Evolutionary conservation across 805 yeast genomes (phyloP), one percentile per base, ranked within the genome.

Genomic region (Saccharomycopsis synnaedendra): DNA sequence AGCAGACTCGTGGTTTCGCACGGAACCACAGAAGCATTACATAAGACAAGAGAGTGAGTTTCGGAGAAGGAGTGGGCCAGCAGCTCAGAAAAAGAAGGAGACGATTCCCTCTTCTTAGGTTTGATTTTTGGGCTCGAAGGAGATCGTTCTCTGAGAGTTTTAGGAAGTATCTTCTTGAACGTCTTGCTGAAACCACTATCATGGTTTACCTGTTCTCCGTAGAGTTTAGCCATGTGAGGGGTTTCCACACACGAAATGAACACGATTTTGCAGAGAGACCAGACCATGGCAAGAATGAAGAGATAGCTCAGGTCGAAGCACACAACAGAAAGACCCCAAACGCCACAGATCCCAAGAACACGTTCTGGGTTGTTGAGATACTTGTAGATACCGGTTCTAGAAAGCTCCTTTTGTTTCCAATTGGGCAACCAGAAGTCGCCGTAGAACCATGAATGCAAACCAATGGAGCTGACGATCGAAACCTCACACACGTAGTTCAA

Each of bases 381-480:
- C 55, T 90, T 75, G 60, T 85, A 85, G 38, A 85, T 84, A 44
- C 95, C 95, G 34, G 85, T 82, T 53, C 81, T 81, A 0, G 89
- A 78, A 55, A 85, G 68, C 54, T 69, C 68, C 48, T 68, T 69
- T 29, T 67, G 68, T 27, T 71, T 64, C 19, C 73, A 66, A 45
- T 70, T 74, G 36, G 83, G 77, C 49, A 82, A 65, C 63, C 84
- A 85, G 63, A 85, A 85, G 61, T 85, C 95, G 49, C 95, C 94
- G 61, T 81, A 85, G 57, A 84, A 85, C 93, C 93, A 85, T n/a
- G 94, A 93, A 62, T 80, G 83, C 52, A 82, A 82, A 2, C 90
- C 90, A 54, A 85, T 77, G 44, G 84, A 78, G 41, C 76, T 75
- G 54, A 78, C 71, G 36, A 84, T 82, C 32, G 86, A 82, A 29